Evolutionary conservation across 2,329 filamentous ascomycete species (phyloP).

Genomic region (Aspergillus flavus): DNA sequence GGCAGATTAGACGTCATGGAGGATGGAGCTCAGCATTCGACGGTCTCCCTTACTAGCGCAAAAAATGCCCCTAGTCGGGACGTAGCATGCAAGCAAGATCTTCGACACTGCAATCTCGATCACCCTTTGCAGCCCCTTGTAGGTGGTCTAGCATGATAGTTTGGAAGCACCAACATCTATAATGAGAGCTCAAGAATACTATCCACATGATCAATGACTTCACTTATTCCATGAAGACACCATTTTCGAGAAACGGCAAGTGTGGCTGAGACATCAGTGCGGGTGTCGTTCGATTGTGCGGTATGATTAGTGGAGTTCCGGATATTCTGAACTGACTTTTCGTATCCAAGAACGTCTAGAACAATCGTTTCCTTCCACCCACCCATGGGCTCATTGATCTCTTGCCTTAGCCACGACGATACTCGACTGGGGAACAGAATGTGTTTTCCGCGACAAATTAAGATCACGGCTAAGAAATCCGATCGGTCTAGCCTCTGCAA

Average conservation of each 20-base stretch:
- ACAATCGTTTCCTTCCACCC: neutral
- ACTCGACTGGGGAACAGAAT: neutral
- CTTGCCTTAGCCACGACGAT: neutral
- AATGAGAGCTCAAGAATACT: neutral
- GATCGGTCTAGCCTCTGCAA: neutral
- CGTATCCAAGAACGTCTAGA: neutral
- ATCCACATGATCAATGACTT: neutral
- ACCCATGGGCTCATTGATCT: neutral
- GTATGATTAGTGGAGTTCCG: slow-evolving; percentile 4
- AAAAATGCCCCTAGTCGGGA: neutral
- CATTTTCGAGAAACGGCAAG: neutral
- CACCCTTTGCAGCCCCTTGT: too few relatives aligned
- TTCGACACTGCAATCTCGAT: neutral
- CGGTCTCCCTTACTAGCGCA: neutral
- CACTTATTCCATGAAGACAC: neutral
- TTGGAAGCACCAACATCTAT: neutral
- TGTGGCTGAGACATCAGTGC: slow-evolving; percentile 4
- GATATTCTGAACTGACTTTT: slow-evolving; percentile 1
- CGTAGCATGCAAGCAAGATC: neutral
- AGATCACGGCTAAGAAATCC: neutral
- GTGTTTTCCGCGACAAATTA: neutral
- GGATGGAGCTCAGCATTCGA: neutral
- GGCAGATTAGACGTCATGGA: neutral
- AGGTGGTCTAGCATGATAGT: too few relatives aligned
- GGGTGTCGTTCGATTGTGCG: neutral